Base-by-base conservation (phyloP, 306 rosid species). In the Luffa acutangula region DNA sequence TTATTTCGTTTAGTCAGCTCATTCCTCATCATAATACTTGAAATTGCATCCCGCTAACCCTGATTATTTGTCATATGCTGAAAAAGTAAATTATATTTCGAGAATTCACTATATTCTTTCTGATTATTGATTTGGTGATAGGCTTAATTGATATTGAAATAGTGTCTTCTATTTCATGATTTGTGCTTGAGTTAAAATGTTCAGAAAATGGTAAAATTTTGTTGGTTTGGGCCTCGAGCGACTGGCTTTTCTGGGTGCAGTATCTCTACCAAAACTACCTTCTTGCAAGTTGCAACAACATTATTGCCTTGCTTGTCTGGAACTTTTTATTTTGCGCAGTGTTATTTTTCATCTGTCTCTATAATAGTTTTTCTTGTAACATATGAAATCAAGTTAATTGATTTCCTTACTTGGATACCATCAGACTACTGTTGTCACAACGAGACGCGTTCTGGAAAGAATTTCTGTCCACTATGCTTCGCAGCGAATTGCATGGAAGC, bases 391-490 rank as follows among this genome's bases (percentile, higher is more conserved):
- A 14, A 73, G 59, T 17, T 51, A 7, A 49, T 52, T 75, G 63
- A 75, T 75, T 3, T 14, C 63, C 21, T 52, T 20, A 36, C 77
- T 76, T 84, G 79, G 52, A 20, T 83, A 25, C 75, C 77, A 78
- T 58, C 81, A 95, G 97, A 85, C 90, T 31, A 87, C 96, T 25
- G 86, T 91, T 31, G 86, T 87, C 65, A 95, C 98, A 21, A 95
- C 97, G 9, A 85, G 90, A 80, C 87, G 97, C 45, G 53, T 95
- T 84, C 83, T 95, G 80, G 98, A 95, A 86, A 88, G 96, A 86
- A 62, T 93, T 58, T 13, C 83, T 80, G 87, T 92, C 45, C 91
- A 81, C 86, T 75, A 91, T 82, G 83, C 79, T 83, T 88, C 98
- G 33, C 86, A 78, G 84, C 84, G 84, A 80, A 86, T 83, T 89